Conservation (phyloP, 306 rosid species). For the Quercus variabilis region DNA sequence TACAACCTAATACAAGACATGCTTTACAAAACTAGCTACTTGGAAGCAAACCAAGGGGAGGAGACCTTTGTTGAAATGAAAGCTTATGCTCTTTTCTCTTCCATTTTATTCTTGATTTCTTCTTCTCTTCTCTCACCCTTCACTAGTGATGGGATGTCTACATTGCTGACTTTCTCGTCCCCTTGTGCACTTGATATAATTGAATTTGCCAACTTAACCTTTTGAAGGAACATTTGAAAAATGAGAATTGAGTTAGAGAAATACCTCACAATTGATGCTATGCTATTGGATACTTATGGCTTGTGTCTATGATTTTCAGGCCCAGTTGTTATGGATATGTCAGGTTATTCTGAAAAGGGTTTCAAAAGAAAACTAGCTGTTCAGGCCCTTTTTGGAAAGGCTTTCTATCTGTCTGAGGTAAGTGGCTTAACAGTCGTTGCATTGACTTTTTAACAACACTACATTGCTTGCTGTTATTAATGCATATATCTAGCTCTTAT, state of each 20-base stretch:
- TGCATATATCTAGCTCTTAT: not conserved
- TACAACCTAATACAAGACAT: not conserved
- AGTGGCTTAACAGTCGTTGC: conserved; percentile 22
- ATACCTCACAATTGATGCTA: not conserved
- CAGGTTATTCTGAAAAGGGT: conserved; percentile 93
- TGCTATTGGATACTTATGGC: conserved; percentile 16
- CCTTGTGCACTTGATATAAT: conserved; percentile 4
- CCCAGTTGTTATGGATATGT: conserved; percentile 76
- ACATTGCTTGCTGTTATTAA: not conserved
- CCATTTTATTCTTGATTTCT: not conserved
- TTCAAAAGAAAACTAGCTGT: conserved; percentile 96
- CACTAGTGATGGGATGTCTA: not conserved
- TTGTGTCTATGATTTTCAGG: conserved; percentile 54
- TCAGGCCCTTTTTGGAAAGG: conserved; percentile 85
- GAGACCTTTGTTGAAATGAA: not conserved
- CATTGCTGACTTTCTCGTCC: conserved; percentile 1
- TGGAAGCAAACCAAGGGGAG: not conserved
- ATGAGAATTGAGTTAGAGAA: conserved; percentile 1
- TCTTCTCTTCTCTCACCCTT: not conserved
- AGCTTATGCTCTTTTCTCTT: not conserved
- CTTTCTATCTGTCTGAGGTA: conserved; percentile 93
- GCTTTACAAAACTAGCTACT: not conserved
- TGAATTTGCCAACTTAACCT: conserved; percentile 1
- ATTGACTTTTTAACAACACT: not conserved
- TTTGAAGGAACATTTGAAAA: not conserved